Evolutionary conservation across 1,284 basidiomycete genomes (phyloP).

Genomic region (Phenoliferia sp.): DNA sequence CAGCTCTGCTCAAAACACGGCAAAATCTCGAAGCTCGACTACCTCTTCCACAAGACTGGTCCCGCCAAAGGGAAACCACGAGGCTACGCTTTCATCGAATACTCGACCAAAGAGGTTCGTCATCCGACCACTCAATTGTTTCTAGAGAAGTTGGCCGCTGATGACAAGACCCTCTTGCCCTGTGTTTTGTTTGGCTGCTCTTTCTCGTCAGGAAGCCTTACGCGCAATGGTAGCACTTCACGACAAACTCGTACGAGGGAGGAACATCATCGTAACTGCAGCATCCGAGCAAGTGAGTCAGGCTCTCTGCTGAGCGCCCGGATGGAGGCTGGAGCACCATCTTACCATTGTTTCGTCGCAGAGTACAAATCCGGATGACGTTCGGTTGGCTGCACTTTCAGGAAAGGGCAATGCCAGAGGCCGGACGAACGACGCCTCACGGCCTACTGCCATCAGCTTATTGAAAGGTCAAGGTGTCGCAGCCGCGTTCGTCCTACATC

Average conservation of each 20-base stretch:
- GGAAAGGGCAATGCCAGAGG: constrained; percentile 4
- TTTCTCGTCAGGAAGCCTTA: constrained; percentile 64
- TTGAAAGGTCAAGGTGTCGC: constrained; percentile 65
- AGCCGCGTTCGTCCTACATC: constrained; percentile 54
- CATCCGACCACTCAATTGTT: background rate
- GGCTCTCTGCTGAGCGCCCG: constrained; percentile 5
- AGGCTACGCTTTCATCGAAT: constrained; percentile 94
- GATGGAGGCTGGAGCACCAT: constrained; percentile 18
- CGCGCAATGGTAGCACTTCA: constrained; percentile 71
- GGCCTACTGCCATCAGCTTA: constrained; percentile 81
- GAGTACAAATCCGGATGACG: constrained; percentile 5
- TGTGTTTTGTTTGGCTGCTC: constrained; percentile 5
- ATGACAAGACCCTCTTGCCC: background rate
- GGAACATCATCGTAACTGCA: constrained; percentile 80
- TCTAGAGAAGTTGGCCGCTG: background rate
- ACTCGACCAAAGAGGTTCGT: constrained; percentile 70
- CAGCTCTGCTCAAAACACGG: constrained; percentile 87
- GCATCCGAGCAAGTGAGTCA: constrained; percentile 57
- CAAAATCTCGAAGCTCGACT: constrained; percentile 86
- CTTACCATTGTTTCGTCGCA: background rate
- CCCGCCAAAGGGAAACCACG: constrained; percentile 82
- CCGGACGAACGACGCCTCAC: constrained; percentile 47
- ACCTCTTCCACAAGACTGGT: constrained; percentile 89
- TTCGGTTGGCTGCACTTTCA: constrained; percentile 45
- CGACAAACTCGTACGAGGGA: constrained; percentile 75